These are phyloP conservation scores for Rhynchosporium secalis DNA, from an alignment of 2,329 filamentous ascomycete species.

Conservation along the genomic window DNA sequence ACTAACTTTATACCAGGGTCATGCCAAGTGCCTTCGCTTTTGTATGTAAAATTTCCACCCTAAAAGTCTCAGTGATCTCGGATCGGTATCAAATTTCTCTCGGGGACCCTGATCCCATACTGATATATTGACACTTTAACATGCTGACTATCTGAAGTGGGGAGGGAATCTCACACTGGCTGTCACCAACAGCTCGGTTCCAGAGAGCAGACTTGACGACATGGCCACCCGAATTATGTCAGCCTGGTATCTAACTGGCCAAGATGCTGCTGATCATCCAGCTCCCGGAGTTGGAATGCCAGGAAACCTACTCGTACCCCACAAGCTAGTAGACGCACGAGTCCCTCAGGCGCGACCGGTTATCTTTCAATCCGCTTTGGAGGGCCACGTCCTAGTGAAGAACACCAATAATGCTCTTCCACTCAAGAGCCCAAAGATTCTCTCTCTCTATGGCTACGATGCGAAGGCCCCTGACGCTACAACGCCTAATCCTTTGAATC, in stretches of 20 bases:
- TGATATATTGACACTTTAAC: too few relatives aligned
- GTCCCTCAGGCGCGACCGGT: constrained; percentile 44
- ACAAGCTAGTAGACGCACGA: constrained; percentile 54
- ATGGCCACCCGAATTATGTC: constrained; percentile 65
- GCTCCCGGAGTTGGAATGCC: constrained; percentile 51
- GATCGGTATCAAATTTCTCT: too few relatives aligned
- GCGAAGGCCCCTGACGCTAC: constrained; percentile 35
- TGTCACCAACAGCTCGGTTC: constrained; percentile 50
- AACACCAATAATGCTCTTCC: constrained; percentile 52
- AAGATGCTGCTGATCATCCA: constrained; percentile 46
- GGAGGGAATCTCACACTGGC: constrained; percentile 37
- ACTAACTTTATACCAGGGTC: background rate
- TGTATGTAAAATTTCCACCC: too few relatives aligned
- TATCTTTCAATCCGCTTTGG: constrained; percentile 57
- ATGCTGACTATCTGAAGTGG: background rate
- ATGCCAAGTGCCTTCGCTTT: constrained; percentile 25
- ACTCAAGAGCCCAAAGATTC: constrained; percentile 47
- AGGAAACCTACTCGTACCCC: constrained; percentile 48
- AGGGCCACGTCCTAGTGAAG: constrained; percentile 66
- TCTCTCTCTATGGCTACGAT: constrained; percentile 64
- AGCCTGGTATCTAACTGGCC: constrained; percentile 58
- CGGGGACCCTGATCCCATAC: too few relatives aligned
- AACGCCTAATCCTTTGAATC: background rate
- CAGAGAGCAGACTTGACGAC: constrained; percentile 52
- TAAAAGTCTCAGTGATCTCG: too few relatives aligned